Evolutionary conservation across 208 protist genomes (phyloP).

Genomic region (Naegleria fowleri): DNA sequence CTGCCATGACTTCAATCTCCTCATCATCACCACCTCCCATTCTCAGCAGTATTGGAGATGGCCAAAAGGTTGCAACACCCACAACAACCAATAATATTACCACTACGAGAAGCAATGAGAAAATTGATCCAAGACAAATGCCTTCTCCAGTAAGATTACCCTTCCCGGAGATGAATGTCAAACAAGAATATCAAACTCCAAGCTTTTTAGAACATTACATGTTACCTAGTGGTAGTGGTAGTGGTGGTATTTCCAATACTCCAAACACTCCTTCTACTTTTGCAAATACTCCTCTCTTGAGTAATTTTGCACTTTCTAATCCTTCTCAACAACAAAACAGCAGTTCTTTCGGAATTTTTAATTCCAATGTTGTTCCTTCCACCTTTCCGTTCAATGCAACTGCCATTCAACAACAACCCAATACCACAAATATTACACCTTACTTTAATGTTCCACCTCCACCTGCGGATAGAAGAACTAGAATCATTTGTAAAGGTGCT

Average conservation of each 20-base stretch:
- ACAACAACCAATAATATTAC: background rate
- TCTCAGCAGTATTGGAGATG: background rate
- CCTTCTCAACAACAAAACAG: background rate
- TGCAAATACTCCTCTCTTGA: background rate
- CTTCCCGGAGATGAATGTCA: background rate
- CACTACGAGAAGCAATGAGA: background rate
- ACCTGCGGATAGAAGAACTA: background rate
- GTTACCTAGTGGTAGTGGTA: background rate
- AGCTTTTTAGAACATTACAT: background rate
- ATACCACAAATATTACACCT: background rate
- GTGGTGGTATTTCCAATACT: background rate
- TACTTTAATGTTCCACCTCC: background rate
- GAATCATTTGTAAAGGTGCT: background rate
- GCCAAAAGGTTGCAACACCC: background rate
- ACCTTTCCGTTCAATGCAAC: background rate
- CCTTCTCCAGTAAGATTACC: background rate
- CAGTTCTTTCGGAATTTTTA: background rate
- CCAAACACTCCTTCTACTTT: background rate
- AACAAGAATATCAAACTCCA: background rate
- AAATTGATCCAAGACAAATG: slow-evolving; percentile 20
- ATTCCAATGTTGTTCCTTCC: background rate
- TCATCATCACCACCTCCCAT: background rate
- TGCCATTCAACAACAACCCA: background rate
- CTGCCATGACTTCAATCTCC: background rate
- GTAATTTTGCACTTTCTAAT: background rate